phyloP scores from a whole-genome alignment of 305 asterid species.

The Fraxinus angustifolia region DNA sequence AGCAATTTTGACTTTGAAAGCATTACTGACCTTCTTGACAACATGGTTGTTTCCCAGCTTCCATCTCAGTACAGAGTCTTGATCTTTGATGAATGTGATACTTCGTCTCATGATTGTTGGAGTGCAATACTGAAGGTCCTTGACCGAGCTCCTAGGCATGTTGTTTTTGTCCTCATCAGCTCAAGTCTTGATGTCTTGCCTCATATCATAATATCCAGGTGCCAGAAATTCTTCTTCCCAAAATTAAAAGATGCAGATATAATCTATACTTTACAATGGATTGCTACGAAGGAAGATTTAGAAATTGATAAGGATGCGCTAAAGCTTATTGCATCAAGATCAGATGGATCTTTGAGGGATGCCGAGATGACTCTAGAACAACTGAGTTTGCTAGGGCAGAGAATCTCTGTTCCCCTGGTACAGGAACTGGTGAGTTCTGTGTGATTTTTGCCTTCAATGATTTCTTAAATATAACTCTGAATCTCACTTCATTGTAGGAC shows the following conservation, averaged over 20 bases:
- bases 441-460: background rate
- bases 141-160: constrained; percentile 87
- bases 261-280: constrained; percentile 83
- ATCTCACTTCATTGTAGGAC: background rate
- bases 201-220: constrained; percentile 87
- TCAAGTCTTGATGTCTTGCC: constrained; percentile 85
- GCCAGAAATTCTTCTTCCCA: constrained; percentile 95
- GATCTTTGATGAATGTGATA: constrained; percentile 84
- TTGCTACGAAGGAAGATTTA: constrained; percentile 75
- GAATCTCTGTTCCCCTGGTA: constrained; percentile 77
- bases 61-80: constrained; percentile 66
- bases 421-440: constrained; percentile 72
- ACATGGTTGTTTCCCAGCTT: constrained; percentile 45
- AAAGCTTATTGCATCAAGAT: constrained; percentile 89
- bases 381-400: constrained; percentile 86
- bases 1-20: constrained; percentile 56
- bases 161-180: constrained; percentile 79
- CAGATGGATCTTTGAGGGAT: constrained; percentile 95
- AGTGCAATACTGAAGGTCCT: constrained; percentile 74
- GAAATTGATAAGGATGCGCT: constrained; percentile 90
- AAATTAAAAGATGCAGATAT: constrained; percentile 92
- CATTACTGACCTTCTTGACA: constrained; percentile 55
- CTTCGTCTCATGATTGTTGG: constrained; percentile 73
- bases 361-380: constrained; percentile 99
- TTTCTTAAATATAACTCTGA: background rate